Conservation (phyloP, 108 stramenopile genomes). For the Poteriospumella lacustris region DNA sequence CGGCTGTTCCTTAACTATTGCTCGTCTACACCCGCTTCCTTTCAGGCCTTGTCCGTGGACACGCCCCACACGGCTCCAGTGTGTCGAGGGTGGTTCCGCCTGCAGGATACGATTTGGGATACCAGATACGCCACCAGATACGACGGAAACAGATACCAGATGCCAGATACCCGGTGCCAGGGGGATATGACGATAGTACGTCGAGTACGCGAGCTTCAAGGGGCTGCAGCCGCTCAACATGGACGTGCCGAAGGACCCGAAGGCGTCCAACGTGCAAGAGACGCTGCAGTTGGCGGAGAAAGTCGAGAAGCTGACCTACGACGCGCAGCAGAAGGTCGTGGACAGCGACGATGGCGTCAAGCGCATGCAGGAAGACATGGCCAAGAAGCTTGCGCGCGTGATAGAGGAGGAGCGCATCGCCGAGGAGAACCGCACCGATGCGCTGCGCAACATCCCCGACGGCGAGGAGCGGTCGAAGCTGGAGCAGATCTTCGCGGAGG, state of each 20-base stretch:
- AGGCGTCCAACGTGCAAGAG: constrained; percentile 1
- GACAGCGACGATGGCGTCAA: background rate
- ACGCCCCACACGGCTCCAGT: too few relatives aligned
- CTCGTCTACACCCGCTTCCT: too few relatives aligned
- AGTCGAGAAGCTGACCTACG: background rate
- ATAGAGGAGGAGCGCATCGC: constrained; percentile 9
- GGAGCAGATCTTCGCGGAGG: constrained; percentile 17
- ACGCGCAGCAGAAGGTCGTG: background rate
- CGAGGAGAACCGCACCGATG: background rate
- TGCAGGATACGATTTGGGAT: too few relatives aligned
- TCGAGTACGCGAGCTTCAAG: too few relatives aligned
- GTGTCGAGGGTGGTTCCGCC: too few relatives aligned
- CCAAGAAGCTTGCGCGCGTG: background rate
- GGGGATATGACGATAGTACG: too few relatives aligned
- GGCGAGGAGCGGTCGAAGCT: background rate
- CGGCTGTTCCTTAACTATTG: too few relatives aligned
- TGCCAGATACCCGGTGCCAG: too few relatives aligned
- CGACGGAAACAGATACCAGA: too few relatives aligned
- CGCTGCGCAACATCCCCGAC: background rate
- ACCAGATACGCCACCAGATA: too few relatives aligned
- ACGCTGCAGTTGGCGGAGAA: background rate
- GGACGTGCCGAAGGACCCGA: background rate
- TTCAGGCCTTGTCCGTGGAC: too few relatives aligned
- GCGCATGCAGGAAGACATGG: background rate
- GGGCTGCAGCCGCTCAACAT: too few relatives aligned